phyloP scores from a whole-genome alignment of 441 rosid species.

The Mallotus repandus region DNA sequence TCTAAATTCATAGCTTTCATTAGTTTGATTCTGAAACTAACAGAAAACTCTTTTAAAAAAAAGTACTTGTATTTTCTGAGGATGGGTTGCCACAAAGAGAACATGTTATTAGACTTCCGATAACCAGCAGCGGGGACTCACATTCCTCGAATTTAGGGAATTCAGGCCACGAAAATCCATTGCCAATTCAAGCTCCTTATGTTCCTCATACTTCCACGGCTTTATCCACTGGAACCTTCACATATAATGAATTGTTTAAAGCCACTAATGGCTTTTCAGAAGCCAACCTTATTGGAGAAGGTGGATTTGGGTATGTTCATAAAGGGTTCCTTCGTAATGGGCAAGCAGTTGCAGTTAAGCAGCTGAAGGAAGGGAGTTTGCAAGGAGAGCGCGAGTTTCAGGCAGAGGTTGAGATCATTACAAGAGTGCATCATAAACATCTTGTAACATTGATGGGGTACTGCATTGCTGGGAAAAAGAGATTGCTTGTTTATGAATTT shows the following conservation, averaged over 20 bases:
- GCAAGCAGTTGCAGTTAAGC: constrained; percentile 85
- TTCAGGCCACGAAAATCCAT: constrained; percentile 43
- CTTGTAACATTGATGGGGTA: constrained; percentile 84
- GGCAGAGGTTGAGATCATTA: constrained; percentile 87
- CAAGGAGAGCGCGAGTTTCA: constrained; percentile 93
- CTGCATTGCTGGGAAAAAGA: constrained; percentile 59
- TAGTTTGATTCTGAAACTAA: neutral
- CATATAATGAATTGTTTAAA: constrained; percentile 63
- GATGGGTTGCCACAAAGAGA: constrained; percentile 14
- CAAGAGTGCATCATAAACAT: constrained; percentile 85
- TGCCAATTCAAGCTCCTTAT: constrained; percentile 54
- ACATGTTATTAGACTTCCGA: constrained; percentile 26
- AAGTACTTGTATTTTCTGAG: constrained; percentile 13
- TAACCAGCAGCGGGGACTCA: neutral
- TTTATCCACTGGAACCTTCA: constrained; percentile 56
- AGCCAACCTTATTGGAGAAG: constrained; percentile 85
- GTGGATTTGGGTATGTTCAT: constrained; percentile 92
- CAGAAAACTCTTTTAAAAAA: too few species aligned
- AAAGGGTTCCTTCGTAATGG: constrained; percentile 74
- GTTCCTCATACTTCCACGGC: constrained; percentile 34
- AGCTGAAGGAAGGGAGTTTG: constrained; percentile 76
- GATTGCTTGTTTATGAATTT: constrained; percentile 91
- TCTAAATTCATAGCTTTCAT: too few species aligned
- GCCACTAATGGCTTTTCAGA: constrained; percentile 87
- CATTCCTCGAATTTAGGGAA: constrained; percentile 32